These are phyloP conservation scores for Helotiales sp. DNA, from an alignment of 2,329 filamentous ascomycete species.

Conservation along the genomic window DNA sequence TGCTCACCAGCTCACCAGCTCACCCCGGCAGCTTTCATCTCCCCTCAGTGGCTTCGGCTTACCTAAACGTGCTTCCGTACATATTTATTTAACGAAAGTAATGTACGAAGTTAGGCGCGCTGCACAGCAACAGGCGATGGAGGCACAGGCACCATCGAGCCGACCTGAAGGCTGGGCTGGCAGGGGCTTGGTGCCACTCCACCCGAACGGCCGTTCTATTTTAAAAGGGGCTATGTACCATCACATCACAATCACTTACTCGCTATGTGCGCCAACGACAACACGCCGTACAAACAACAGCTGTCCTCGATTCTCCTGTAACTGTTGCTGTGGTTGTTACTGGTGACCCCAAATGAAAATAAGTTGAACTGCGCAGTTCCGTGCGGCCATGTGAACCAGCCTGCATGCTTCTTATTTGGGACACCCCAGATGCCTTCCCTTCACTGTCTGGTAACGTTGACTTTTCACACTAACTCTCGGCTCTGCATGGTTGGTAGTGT, in stretches of 20 bases:
- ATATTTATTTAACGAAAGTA: too few species aligned
- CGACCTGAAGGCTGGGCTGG: background rate
- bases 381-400: constrained; percentile 3
- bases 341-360: background rate
- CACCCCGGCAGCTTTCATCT: constrained; percentile 1
- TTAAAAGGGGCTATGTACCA: constrained; percentile 10
- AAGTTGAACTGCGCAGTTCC: background rate
- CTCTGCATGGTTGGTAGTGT: constrained; percentile 7
- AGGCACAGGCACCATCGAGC: background rate
- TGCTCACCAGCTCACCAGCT: too few species aligned
- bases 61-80: constrained; percentile 9
- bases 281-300: background rate
- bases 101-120: background rate
- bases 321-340: background rate
- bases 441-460: background rate
- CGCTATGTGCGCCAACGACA: constrained; percentile 7
- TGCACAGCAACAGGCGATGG: background rate
- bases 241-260: background rate
- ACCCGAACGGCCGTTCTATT: constrained; percentile 4
- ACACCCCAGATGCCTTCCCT: background rate
- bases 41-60: constrained; percentile 13
- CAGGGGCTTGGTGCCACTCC: background rate
- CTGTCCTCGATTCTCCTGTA: background rate
- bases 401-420: constrained; percentile 9
- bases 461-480: constrained; percentile 1